Evolutionary conservation across 257 asterid species (phyloP).

Genomic region (Lithospermum erythrorhizon): DNA sequence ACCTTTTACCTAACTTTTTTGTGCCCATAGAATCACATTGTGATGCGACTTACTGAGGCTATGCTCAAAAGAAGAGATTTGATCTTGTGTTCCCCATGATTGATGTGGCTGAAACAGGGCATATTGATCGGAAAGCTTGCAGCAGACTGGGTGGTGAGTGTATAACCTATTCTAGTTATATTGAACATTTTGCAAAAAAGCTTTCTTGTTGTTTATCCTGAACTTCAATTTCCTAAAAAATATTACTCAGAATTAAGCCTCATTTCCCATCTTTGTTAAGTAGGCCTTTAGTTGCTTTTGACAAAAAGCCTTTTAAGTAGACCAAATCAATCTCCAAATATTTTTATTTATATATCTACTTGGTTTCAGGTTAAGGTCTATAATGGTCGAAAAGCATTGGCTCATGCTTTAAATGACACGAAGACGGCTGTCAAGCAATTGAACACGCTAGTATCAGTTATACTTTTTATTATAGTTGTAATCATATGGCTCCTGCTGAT

Average conservation of each 20-base stretch:
- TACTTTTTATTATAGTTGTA: conserved; percentile 27
- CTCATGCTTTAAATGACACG: conserved; percentile 49
- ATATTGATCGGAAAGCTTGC: neutral
- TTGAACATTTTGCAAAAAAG: too few species aligned
- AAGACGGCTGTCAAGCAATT: conserved; percentile 61
- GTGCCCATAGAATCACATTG: conserved; percentile 28
- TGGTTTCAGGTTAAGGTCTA: conserved; percentile 44
- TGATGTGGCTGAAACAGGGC: conserved; percentile 61
- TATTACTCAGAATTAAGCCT: neutral
- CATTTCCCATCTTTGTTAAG: neutral
- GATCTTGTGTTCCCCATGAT: too few species aligned
- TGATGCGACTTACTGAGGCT: conserved; percentile 49
- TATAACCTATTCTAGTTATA: neutral
- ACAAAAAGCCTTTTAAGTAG: too few species aligned
- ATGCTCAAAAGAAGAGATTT: conserved; percentile 37
- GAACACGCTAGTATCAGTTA: conserved; percentile 46
- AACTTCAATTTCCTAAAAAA: too few species aligned
- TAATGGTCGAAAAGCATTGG: conserved; percentile 45
- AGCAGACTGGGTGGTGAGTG: neutral
- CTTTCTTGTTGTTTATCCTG: too few species aligned
- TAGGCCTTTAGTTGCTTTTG: too few species aligned
- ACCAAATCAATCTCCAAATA: neutral
- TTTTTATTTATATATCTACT: neutral
- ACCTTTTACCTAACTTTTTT: neutral
- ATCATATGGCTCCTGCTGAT: conserved; percentile 26